These are phyloP conservation scores for Bipolaris zeicola DNA, from an alignment of 2,329 filamentous ascomycete genomes.

Conservation along the genomic window DNA sequence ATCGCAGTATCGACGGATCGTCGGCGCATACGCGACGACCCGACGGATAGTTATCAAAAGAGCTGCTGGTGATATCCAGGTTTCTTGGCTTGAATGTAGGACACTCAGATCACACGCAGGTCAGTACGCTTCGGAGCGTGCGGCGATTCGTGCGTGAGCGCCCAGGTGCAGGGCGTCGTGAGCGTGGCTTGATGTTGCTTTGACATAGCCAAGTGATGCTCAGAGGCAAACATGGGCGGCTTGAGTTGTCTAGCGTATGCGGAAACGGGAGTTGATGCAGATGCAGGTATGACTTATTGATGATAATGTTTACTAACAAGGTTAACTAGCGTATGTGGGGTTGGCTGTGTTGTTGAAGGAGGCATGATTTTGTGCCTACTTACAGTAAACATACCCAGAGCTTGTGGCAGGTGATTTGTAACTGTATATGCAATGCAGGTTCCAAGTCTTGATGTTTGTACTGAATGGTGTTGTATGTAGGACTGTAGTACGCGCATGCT, in stretches of 20 bases:
- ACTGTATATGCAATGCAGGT: not conserved
- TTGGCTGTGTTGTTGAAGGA: constrained; percentile 22
- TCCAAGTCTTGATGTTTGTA: not conserved
- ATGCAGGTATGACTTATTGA: constrained; percentile 20
- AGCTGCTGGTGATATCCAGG: constrained; percentile 1
- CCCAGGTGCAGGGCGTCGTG: constrained; percentile 14
- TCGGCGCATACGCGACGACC: constrained; percentile 17
- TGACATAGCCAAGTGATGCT: constrained; percentile 3
- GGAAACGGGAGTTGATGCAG: constrained; percentile 29
- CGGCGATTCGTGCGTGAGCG: constrained; percentile 19
- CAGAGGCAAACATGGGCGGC: constrained; percentile 13
- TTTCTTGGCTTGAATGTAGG: constrained; percentile 8
- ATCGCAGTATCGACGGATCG: constrained; percentile 19
- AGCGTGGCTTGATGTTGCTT: constrained; percentile 20
- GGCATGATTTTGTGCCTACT: constrained; percentile 24
- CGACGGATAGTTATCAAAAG: constrained; percentile 10
- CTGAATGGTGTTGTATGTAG: not conserved
- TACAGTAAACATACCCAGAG: constrained; percentile 28
- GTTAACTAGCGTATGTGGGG: constrained; percentile 37
- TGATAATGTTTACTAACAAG: constrained; percentile 20
- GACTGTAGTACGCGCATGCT: not conserved
- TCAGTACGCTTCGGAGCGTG: constrained; percentile 5
- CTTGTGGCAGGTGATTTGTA: not conserved
- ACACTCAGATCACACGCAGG: constrained; percentile 7
- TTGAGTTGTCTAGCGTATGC: constrained; percentile 40